These are phyloP conservation scores for Colletotrichum navitas DNA, from an alignment of 2,329 filamentous ascomycete genomes.

Conservation along the genomic window DNA sequence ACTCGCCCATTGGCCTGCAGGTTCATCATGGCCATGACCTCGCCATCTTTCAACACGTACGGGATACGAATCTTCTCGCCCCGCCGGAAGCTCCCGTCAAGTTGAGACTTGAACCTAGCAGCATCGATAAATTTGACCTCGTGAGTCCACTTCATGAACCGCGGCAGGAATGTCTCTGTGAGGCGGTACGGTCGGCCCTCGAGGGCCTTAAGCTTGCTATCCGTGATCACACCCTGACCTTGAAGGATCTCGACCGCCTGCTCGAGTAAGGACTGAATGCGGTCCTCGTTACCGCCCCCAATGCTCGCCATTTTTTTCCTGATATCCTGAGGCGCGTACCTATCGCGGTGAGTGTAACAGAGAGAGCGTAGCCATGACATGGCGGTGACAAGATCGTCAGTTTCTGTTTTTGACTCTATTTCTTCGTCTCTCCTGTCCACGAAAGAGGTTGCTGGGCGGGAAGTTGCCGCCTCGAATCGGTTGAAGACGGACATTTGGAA, in stretches of 20 bases:
- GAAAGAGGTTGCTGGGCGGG: constrained; percentile 58
- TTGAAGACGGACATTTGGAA: constrained; percentile 66
- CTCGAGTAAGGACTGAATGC: constrained; percentile 58
- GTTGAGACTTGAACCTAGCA: constrained; percentile 67
- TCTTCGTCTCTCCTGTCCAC: constrained; percentile 43
- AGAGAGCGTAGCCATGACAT: constrained; percentile 72
- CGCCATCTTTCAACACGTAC: constrained; percentile 72
- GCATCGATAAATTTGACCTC: constrained; percentile 70
- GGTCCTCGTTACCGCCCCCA: constrained; percentile 52
- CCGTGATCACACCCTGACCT: constrained; percentile 67
- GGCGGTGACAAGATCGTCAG: constrained; percentile 57
- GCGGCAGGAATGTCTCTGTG: constrained; percentile 68
- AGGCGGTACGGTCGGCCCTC: constrained; percentile 73
- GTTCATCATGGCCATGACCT: constrained; percentile 76
- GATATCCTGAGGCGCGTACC: constrained; percentile 63
- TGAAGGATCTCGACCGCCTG: constrained; percentile 63
- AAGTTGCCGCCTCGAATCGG: constrained; percentile 67
- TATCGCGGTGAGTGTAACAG: constrained; percentile 64
- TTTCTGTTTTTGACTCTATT: neutral
- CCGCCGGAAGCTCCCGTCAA: constrained; percentile 68
- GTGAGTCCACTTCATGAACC: constrained; percentile 68
- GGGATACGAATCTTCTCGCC: constrained; percentile 60
- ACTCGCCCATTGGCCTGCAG: constrained; percentile 72
- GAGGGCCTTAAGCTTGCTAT: constrained; percentile 69
- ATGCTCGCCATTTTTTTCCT: constrained; percentile 66